A percentile compares a stretch with the other conserved stretches of the same genome.
phyloP scores from a whole-genome alignment of 108 stramenopile species.

The Nitzschia palea region DNA sequence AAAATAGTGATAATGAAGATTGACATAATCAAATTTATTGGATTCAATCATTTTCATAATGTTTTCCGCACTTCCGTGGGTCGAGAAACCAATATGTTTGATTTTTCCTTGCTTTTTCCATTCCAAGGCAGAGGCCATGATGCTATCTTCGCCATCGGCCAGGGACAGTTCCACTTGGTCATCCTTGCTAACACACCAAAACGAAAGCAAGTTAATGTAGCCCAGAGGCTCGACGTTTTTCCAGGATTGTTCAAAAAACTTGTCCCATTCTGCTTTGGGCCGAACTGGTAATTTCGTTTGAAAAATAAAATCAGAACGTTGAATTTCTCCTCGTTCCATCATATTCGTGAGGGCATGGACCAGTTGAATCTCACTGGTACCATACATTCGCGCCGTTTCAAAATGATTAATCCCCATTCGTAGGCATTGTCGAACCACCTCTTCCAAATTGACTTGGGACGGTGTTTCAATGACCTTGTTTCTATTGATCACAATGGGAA shows the following conservation, averaged over 20 bases:
- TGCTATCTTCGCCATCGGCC: constrained; percentile 3
- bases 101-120: constrained; percentile 71
- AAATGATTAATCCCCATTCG: constrained; percentile 89
- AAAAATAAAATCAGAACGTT: constrained; percentile 83
- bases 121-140: constrained; percentile 40
- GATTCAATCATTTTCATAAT: constrained; percentile 46
- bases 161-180: constrained; percentile 51
- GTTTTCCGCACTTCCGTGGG: constrained; percentile 74
- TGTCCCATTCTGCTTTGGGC: constrained; percentile 52
- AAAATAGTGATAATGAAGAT: constrained; percentile 87
- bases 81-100: constrained; percentile 85
- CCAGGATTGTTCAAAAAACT: constrained; percentile 55
- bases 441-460: constrained; percentile 77
- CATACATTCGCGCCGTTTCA: constrained; percentile 87
- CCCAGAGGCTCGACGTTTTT: constrained; percentile 54
- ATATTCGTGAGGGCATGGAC: constrained; percentile 65
- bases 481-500: background rate
- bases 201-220: constrained; percentile 85
- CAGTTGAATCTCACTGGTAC: constrained; percentile 78
- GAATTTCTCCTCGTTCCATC: constrained; percentile 56
- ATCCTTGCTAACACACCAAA: constrained; percentile 77
- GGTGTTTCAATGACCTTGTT: constrained; percentile 5
- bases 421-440: constrained; percentile 60
- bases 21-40: constrained; percentile 83
- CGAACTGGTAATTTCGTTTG: constrained; percentile 79